A percentile compares a stretch with the other conserved stretches of the same genome.
Evolutionary conservation across 306 rosid species (phyloP).

Genomic region (Arachis stenosperma): DNA sequence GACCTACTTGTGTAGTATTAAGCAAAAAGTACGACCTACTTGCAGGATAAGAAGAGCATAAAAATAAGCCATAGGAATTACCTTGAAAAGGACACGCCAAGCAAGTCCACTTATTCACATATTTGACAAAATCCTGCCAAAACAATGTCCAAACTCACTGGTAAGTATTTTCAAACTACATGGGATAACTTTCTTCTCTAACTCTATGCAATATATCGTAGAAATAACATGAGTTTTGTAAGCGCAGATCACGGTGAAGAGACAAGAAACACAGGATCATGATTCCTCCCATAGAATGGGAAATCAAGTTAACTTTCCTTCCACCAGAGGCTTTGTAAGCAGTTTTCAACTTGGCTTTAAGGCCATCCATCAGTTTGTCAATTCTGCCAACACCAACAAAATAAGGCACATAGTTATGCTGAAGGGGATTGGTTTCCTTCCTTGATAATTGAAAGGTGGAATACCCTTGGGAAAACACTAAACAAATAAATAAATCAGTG

Average conservation of each 20-base stretch:
- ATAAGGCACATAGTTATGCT: too few species aligned
- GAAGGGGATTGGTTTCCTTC: too few species aligned
- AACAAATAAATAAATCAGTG: too few species aligned
- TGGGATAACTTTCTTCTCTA: slow-evolving; percentile 12
- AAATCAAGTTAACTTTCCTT: slow-evolving; percentile 79
- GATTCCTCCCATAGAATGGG: slow-evolving; percentile 97
- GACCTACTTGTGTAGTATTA: too few species aligned
- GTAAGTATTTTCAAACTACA: slow-evolving; percentile 14
- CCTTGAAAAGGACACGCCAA: slow-evolving; percentile 97
- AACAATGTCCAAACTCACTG: slow-evolving; percentile 31
- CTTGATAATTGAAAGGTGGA: too few species aligned
- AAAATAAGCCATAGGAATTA: slow-evolving; percentile 33
- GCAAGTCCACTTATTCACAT: slow-evolving; percentile 86
- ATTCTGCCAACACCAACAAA: slow-evolving; percentile 57
- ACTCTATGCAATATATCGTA: slow-evolving; percentile 6
- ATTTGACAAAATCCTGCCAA: slow-evolving; percentile 77
- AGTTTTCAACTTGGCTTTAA: slow-evolving; percentile 72
- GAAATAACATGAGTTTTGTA: slow-evolving; percentile 33
- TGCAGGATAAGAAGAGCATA: slow-evolving; percentile 3
- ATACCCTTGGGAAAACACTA: too few species aligned
- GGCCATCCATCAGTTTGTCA: slow-evolving; percentile 74
- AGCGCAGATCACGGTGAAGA: slow-evolving; percentile 73
- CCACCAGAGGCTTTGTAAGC: slow-evolving; percentile 90
- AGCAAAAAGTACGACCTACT: not conserved
- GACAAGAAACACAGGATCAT: slow-evolving; percentile 72